Percentiles rank a stretch among this genome's conserved stretches.
Evolutionary conservation across 177 flowering plant species (phyloP).

Genomic region (Tripterygium wilfordii): DNA sequence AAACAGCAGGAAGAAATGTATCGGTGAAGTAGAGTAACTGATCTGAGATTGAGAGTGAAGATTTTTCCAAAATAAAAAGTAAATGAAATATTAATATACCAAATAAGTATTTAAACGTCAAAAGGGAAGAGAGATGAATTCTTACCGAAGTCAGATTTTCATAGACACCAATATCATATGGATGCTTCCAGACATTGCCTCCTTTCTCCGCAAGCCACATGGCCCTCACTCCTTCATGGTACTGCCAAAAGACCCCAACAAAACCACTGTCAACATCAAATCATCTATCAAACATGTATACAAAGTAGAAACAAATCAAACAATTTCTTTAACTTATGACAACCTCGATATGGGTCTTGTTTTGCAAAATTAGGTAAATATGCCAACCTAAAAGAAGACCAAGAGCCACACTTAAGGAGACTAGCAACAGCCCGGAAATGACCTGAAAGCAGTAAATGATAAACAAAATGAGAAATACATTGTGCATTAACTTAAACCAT

Average conservation of each 20-base stretch:
- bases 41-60: too few relatives aligned
- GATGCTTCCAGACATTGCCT: constrained; percentile 70
- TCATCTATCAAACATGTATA: neutral
- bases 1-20: too few relatives aligned
- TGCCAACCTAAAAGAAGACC: constrained; percentile 67
- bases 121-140: constrained; percentile 1
- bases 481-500: neutral
- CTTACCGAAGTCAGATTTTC: constrained; percentile 77
- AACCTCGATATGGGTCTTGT: constrained; percentile 85
- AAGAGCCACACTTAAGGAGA: constrained; percentile 41
- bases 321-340: neutral
- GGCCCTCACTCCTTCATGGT: constrained; percentile 97
- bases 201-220: constrained; percentile 94
- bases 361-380: constrained; percentile 55
- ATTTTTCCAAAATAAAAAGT: neutral
- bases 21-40: too few relatives aligned
- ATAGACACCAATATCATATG: constrained; percentile 78
- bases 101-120: neutral
- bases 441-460: constrained; percentile 26
- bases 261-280: constrained; percentile 1
- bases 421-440: constrained; percentile 29
- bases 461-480: neutral
- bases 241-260: constrained; percentile 36
- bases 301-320: neutral
- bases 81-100: neutral